Conservation (phyloP, 352 stramenopile genomes). For the Pythium dissimile region DNA sequence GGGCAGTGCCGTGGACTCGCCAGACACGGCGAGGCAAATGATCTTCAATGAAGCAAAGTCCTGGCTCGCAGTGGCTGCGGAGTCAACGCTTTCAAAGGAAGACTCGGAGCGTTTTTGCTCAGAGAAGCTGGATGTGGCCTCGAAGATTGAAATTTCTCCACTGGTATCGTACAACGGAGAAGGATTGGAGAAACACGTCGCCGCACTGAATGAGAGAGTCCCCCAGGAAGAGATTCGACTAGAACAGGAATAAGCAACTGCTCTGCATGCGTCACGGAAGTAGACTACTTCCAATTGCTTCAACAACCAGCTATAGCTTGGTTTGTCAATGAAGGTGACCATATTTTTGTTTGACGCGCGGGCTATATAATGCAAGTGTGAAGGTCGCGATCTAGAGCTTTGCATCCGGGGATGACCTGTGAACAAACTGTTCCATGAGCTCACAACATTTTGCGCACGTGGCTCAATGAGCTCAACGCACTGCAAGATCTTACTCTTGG, state of each 20-base stretch:
- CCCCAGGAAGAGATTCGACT: constrained; percentile 34
- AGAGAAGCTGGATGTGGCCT: constrained; percentile 33
- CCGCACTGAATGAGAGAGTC: constrained; percentile 21
- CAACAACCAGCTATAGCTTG: no score
- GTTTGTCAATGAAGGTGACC: no score
- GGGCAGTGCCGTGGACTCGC: constrained; percentile 71
- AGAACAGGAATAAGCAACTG: constrained; percentile 26
- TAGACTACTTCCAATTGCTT: no score
- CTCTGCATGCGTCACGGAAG: constrained; percentile 17
- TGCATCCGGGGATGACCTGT: no score
- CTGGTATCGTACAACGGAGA: constrained; percentile 88
- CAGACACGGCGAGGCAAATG: constrained; percentile 80
- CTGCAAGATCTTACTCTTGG: constrained; percentile 66
- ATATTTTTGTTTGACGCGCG: no score
- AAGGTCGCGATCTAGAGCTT: no score
- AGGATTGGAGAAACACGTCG: constrained; percentile 43
- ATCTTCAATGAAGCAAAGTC: constrained; percentile 53
- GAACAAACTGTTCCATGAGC: no score
- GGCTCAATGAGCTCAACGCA: no score
- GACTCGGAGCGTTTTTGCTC: constrained; percentile 28
- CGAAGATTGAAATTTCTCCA: constrained; percentile 77
- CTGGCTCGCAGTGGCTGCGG: constrained; percentile 59
- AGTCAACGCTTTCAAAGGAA: constrained; percentile 24
- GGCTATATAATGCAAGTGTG: no score
- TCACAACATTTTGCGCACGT: no score